Conservation (phyloP, 2,329 filamentous ascomycete species). For the Diaporthe sp. region DNA sequence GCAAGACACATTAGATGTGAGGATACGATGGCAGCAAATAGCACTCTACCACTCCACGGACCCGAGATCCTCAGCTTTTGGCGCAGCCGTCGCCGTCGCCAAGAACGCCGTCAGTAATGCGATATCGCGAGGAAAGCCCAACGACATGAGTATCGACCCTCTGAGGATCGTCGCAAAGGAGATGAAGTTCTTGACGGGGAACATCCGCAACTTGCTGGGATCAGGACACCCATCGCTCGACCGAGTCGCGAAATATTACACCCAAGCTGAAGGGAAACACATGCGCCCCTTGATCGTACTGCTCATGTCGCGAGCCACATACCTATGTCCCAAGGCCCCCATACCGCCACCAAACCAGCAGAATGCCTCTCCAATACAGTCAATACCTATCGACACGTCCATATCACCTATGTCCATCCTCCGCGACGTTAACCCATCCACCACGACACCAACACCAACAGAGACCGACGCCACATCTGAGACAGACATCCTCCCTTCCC, state of each 20-base stretch:
- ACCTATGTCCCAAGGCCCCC: slow-evolving; percentile 75
- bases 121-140: slow-evolving; percentile 71
- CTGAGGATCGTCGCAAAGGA: slow-evolving; percentile 93
- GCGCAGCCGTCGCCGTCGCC: slow-evolving; percentile 78
- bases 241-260: slow-evolving; percentile 98
- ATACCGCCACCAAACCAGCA: slow-evolving; percentile 55
- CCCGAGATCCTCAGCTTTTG: slow-evolving; percentile 74
- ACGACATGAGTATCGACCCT: slow-evolving; percentile 84
- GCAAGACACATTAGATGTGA: slow-evolving; percentile 47
- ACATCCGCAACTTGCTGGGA: slow-evolving; percentile 92
- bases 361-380: slow-evolving; percentile 50
- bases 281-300: slow-evolving; percentile 94
- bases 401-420: slow-evolving; percentile 72
- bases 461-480: slow-evolving; percentile 57
- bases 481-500: slow-evolving; percentile 87
- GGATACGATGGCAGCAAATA: slow-evolving; percentile 49
- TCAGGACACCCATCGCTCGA: slow-evolving; percentile 96
- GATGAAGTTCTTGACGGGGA: slow-evolving; percentile 94
- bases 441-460: slow-evolving; percentile 60
- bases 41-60: slow-evolving; percentile 59
- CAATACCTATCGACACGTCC: slow-evolving; percentile 60
- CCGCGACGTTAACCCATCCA: slow-evolving; percentile 84
- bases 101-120: slow-evolving; percentile 79
- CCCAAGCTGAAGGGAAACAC: slow-evolving; percentile 95
- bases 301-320: slow-evolving; percentile 94